These are phyloP conservation scores for Xylogone sp. DNA, from an alignment of 2,329 filamentous ascomycete species.

Conservation along the genomic window DNA sequence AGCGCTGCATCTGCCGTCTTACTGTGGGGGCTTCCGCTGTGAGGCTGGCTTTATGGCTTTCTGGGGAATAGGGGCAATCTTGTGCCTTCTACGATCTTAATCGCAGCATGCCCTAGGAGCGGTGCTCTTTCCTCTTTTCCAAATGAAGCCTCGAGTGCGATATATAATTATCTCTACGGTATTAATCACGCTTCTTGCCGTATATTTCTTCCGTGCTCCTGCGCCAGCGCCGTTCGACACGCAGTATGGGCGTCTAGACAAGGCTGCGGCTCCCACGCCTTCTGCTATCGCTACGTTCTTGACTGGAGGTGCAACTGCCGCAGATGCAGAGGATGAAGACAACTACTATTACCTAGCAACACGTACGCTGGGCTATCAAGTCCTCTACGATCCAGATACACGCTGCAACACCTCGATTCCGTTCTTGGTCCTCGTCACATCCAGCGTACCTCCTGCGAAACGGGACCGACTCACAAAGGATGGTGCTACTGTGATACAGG, in stretches of 20 bases:
- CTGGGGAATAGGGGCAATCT: too few relatives aligned
- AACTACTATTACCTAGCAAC: slow-evolving; percentile 36
- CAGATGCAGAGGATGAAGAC: slow-evolving; percentile 19
- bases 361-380: slow-evolving; percentile 36
- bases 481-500: slow-evolving; percentile 35
- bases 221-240: neutral
- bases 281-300: slow-evolving; percentile 35
- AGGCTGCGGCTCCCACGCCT: neutral
- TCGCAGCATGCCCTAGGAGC: neutral
- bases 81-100: too few relatives aligned
- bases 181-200: neutral
- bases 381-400: slow-evolving; percentile 35
- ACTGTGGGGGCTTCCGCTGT: too few relatives aligned
- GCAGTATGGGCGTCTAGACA: neutral
- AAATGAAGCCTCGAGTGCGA: neutral
- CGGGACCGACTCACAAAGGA: slow-evolving; percentile 30
- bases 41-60: too few relatives aligned
- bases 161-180: neutral
- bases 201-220: neutral
- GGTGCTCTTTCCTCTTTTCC: neutral
- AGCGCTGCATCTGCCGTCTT: too few relatives aligned
- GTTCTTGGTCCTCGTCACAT: slow-evolving; percentile 35
- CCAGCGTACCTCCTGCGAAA: slow-evolving; percentile 26
- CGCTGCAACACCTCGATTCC: slow-evolving; percentile 27
- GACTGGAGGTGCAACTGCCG: slow-evolving; percentile 23